Evolutionary conservation across 2,329 filamentous ascomycete species (phyloP), one percentile per base, ranked within the genome.

Genomic region (Pestalotiopsis sp.): DNA sequence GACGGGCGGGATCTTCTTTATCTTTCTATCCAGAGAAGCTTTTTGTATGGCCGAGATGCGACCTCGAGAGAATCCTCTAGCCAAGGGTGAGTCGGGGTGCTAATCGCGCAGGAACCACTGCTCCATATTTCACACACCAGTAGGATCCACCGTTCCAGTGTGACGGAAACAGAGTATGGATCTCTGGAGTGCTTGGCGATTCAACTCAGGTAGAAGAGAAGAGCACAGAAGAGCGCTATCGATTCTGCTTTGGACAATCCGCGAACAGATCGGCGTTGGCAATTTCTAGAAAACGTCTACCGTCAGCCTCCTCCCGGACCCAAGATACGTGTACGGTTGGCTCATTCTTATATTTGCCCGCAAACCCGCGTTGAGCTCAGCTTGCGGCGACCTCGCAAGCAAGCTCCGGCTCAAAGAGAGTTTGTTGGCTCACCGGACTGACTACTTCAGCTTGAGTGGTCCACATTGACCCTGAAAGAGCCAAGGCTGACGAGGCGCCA

Each of bases 131-230:
- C 26, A 35, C 35, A 20, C 22, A 58, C 17, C 58, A 52, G 14
- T 30, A n/a, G 20, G 58, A 61, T n/a, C 58, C 58, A 61, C 58
- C 58, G 58, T 61, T n/a, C 58, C 58, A 61, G 26, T 35, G 26
- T 61, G 58, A 61, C 58, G 58, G 58, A 61, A 61, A n/a, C 44
- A 52, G 22, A 61, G 26, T 61, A 39, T 61, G 58, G 58, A 17
- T 14, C 58, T 61, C n/a, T 30, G 17, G 10, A 35, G 58, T 26
- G 58, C 30, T 61, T n/a, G 20, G 20, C 40, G 24, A 39, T 39
- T n/a, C 17, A 58, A 61, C 26, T 61, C 58, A 61, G 58, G 58
- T 61, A 20, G 30, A 35, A 40, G 30, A 39, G 30, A 39, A 39
- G 58, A 60, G 24, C 1, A 40, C 11, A 13, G 10, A n/a, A 20